Evolutionary conservation across 257 asterid species (phyloP).

Genomic region (Parsonsia alboflavescens): DNA sequence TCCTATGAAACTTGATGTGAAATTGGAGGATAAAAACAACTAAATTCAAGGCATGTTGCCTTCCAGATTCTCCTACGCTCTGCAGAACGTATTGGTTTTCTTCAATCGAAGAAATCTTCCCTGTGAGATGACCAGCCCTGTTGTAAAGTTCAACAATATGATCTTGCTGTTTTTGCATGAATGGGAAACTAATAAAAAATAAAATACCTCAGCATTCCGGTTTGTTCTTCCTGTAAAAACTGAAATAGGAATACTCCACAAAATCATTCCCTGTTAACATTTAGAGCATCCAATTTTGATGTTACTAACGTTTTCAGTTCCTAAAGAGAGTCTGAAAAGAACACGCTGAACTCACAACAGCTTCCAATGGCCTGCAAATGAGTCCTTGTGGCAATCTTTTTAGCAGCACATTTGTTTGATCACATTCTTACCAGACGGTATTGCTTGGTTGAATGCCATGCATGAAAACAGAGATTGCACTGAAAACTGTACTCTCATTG

Average conservation of each 20-base stretch:
- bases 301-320: too few species aligned
- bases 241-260: constrained; percentile 17
- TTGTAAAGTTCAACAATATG: neutral
- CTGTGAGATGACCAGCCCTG: constrained; percentile 30
- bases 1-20: neutral
- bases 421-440: constrained; percentile 21
- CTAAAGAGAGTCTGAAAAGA: too few species aligned
- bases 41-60: neutral
- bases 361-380: constrained; percentile 32
- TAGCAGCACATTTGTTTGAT: neutral
- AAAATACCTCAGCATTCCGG: constrained; percentile 25
- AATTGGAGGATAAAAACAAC: neutral
- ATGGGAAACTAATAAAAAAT: neutral
- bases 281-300: too few species aligned
- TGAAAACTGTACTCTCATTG: too few species aligned
- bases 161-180: too few species aligned
- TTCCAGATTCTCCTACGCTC: neutral
- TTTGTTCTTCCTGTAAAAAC: constrained; percentile 25
- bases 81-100: neutral
- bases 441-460: constrained; percentile 33
- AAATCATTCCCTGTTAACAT: constrained; percentile 38
- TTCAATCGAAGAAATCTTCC: constrained; percentile 18
- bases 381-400: neutral
- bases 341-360: too few species aligned
- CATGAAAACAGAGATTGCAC: constrained; percentile 30